Evolutionary conservation across 1,284 basidiomycete genomes (phyloP).

Genomic region (Leccinum subspadiceum): DNA sequence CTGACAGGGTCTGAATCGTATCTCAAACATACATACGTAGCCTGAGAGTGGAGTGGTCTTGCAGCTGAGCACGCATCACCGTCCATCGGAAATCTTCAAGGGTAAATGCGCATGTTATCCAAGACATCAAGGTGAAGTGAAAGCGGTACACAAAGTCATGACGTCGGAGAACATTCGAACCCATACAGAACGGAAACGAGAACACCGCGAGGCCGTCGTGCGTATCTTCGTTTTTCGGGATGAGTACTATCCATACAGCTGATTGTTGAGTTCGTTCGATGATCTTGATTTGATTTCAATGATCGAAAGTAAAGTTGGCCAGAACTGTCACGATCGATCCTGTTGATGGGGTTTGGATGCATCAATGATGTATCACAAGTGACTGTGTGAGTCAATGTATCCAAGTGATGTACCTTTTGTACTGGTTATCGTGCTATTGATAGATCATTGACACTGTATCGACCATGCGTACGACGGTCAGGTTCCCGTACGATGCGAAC

Average conservation of each 20-base stretch:
- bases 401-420: no score
- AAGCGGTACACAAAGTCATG: not conserved
- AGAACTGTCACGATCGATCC: not conserved
- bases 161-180: not conserved
- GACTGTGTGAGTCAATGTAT: no score
- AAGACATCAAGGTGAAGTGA: constrained; percentile 7
- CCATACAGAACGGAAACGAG: constrained; percentile 6
- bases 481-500: no score
- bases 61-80: not conserved
- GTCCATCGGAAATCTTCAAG: not conserved
- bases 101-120: constrained; percentile 11
- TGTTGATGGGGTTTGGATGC: no score
- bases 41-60: not conserved
- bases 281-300: not conserved
- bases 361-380: no score
- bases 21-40: not conserved
- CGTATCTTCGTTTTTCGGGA: not conserved
- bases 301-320: not conserved
- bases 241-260: not conserved
- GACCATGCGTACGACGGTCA: no score
- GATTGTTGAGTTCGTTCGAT: not conserved
- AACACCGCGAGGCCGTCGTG: not conserved
- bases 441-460: no score
- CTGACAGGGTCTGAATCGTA: not conserved
- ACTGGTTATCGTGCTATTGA: no score